phyloP scores from a whole-genome alignment of 306 rosid species.

The Canavalia ensiformis region DNA sequence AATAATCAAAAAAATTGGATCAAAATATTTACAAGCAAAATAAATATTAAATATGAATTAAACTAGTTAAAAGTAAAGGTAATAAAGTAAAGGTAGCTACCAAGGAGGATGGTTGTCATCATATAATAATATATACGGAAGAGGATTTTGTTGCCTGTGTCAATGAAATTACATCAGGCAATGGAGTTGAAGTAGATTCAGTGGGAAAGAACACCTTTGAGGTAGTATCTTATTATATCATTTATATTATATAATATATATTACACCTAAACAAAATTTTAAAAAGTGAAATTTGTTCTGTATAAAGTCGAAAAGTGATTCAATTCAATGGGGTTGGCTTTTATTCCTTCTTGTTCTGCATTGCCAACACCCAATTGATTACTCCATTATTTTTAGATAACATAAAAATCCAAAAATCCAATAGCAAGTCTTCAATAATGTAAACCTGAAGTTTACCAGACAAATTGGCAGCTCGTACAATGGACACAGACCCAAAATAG shows the following conservation, averaged over 20 bases:
- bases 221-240: conserved; percentile 52
- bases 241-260: conserved; percentile 8
- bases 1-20: too few relatives aligned
- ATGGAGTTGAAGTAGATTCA: conserved; percentile 85
- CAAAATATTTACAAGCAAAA: too few relatives aligned
- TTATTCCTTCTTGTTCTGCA: conserved; percentile 77
- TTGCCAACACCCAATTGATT: conserved; percentile 55
- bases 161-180: conserved; percentile 73
- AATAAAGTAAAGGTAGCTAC: conserved; percentile 76
- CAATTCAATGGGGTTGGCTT: conserved; percentile 61
- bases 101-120: conserved; percentile 83
- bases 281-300: conserved; percentile 59
- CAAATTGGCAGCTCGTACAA: background rate
- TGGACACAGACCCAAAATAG: conserved; percentile 4
- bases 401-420: background rate
- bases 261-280: background rate
- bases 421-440: conserved; percentile 21
- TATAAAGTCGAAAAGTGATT: conserved; percentile 60
- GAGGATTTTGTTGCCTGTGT: conserved; percentile 81
- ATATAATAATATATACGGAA: conserved; percentile 69
- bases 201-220: conserved; percentile 82
- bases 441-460: conserved; percentile 10
- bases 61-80: too few relatives aligned
- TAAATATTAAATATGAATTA: too few relatives aligned
- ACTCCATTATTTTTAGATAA: conserved; percentile 44